Evolutionary conservation across 2,329 filamentous ascomycete genomes (phyloP), one percentile per base, ranked within the genome.

Genomic region (Claviceps arundinis): DNA sequence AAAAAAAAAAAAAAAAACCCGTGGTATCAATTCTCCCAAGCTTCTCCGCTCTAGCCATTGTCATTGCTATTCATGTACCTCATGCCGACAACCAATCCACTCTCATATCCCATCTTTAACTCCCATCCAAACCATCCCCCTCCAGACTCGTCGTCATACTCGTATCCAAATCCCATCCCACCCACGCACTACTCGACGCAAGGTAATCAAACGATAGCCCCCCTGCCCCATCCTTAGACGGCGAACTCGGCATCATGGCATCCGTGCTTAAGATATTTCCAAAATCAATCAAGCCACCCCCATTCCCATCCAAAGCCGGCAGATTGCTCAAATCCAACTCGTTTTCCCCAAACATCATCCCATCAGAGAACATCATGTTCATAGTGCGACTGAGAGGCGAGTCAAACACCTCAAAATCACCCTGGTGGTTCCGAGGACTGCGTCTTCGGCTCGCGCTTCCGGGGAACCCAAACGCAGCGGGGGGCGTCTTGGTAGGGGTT

Each of bases 331-430:
- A 61, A 52, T 77, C 73, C 11, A 77, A 58, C 42, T 75, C 70
- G 26, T 70, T 53, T 64, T 69, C 38, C 61, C 68, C 59, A 58
- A 77, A 73, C 44, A 71, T 63, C 51, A 73, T 70, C 9, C 70
- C 70, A 55, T 83, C 78, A 7, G 76, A 81, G 19, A 87, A 70
- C 55, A 87, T 71, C 58, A 84, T 76, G 56, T 77, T 78, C 38
- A 88, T 73, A 22, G 81, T 78, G 40, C 77, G 73, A 2, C 80
- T 81, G 60, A 84, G 77, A 0, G 82, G 81, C 5, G 80, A 81
- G 51, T 74, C 72, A 47, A 71, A 68, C 3, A 68, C 56, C 47
- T 68, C 66, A 46, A 74, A 68, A 41, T 66, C 62, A 6, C 64
- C 61, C 37, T 70, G 64, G 19, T 64, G 61, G 52, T 65, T 62